These are phyloP conservation scores for Diutina neorugosa DNA, from an alignment of 1,139 yeast genomes.

Conservation along the genomic window DNA sequence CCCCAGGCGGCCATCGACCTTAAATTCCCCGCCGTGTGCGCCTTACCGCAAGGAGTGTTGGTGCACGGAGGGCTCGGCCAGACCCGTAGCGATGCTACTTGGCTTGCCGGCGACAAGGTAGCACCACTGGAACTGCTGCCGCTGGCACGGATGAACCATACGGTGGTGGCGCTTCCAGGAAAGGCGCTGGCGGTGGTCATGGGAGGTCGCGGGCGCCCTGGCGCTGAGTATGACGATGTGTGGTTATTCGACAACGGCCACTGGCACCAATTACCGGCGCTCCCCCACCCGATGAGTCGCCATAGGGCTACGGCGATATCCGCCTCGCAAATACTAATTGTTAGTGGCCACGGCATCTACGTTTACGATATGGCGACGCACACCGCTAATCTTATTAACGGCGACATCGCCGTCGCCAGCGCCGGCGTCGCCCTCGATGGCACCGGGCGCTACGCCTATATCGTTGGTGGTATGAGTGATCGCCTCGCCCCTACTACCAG, in stretches of 20 bases:
- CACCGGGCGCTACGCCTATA: constrained; percentile 20
- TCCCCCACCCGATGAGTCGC: constrained; percentile 40
- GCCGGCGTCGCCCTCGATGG: constrained; percentile 24
- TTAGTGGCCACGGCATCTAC: constrained; percentile 24
- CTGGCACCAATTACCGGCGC: constrained; percentile 12
- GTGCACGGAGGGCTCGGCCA: constrained; percentile 48
- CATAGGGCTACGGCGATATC: constrained; percentile 34
- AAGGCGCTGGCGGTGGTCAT: constrained; percentile 25
- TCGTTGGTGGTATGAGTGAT: constrained; percentile 45
- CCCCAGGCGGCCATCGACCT: constrained; percentile 12
- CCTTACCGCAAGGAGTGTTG: constrained; percentile 14
- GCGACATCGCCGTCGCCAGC: constrained; percentile 15
- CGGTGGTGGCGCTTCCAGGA: constrained; percentile 22
- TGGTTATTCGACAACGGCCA: constrained; percentile 22
- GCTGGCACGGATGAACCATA: constrained; percentile 51
- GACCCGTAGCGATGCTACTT: constrained; percentile 19
- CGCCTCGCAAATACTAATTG: constrained; percentile 28
- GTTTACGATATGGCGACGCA: constrained; percentile 10
- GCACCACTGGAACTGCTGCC: constrained; percentile 11
- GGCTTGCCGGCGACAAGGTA: constrained; percentile 9
- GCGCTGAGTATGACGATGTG: constrained; percentile 23
- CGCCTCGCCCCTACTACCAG: constrained; percentile 21
- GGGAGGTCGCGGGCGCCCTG: constrained; percentile 66
- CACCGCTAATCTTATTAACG: constrained; percentile 9
- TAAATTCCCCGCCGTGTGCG: constrained; percentile 35